Percentiles rank a stretch among this genome's conserved stretches.
These are phyloP conservation scores for Posidonia oceanica DNA, from an alignment of 116 monocot species.

Conservation along the genomic window DNA sequence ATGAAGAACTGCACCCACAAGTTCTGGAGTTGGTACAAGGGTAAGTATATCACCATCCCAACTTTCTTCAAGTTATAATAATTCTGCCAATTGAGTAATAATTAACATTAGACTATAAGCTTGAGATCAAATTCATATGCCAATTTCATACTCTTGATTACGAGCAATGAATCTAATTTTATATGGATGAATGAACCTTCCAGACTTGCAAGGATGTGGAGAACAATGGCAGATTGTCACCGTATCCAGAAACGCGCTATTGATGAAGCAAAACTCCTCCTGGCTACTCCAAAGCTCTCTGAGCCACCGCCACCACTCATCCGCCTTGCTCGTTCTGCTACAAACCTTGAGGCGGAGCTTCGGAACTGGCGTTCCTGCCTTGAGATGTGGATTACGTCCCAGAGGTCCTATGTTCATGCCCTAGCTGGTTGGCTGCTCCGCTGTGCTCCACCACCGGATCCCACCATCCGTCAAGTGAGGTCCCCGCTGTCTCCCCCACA, in stretches of 20 bases:
- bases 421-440: conserved; percentile 42
- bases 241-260: conserved; percentile 50
- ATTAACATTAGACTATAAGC: too few relatives aligned
- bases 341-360: conserved; percentile 44
- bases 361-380: conserved; percentile 53
- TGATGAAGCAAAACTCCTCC: conserved; percentile 67
- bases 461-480: neutral
- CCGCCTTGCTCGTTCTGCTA: conserved; percentile 17
- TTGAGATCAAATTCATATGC: too few relatives aligned
- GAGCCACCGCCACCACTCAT: conserved; percentile 5
- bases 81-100: too few relatives aligned
- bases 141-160: too few relatives aligned
- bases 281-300: conserved; percentile 20
- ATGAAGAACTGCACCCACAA: conserved; percentile 75
- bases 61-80: too few relatives aligned
- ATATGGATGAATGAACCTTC: neutral
- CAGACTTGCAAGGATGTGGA: conserved; percentile 76
- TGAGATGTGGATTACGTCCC: conserved; percentile 40
- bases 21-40: conserved; percentile 70
- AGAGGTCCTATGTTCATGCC: conserved; percentile 38
- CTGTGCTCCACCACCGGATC: conserved; percentile 13
- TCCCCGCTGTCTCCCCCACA: conserved; percentile 11
- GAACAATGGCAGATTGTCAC: conserved; percentile 62
- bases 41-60: conserved; percentile 19
- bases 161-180: too few relatives aligned